These are phyloP conservation scores for Cucumis melo DNA, from an alignment of 306 rosid genomes.

Conservation along the genomic window DNA sequence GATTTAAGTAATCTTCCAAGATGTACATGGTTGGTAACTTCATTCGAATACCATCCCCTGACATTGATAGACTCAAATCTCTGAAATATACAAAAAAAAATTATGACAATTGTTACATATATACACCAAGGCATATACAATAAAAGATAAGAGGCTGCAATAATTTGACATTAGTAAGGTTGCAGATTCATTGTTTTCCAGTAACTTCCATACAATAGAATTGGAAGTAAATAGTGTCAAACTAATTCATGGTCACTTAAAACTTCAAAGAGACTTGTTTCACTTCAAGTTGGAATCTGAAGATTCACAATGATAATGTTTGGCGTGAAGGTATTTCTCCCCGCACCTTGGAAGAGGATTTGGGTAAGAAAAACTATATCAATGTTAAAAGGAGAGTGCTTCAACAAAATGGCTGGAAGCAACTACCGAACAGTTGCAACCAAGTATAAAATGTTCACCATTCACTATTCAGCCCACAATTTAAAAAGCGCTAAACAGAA, in stretches of 20 bases:
- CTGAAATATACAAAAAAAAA: slow-evolving; percentile 30
- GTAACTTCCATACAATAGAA: not conserved
- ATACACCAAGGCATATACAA: not conserved
- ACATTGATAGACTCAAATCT: slow-evolving; percentile 39
- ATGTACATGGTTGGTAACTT: slow-evolving; percentile 27
- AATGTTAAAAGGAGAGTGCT: not conserved
- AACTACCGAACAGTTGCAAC: not conserved
- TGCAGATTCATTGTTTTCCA: not conserved
- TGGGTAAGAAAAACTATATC: not conserved
- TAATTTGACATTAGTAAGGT: not conserved
- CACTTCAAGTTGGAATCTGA: not conserved
- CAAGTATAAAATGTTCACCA: not conserved
- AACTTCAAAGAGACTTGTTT: not conserved
- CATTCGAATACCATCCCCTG: slow-evolving; percentile 38
- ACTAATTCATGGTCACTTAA: not conserved
- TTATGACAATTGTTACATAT: slow-evolving; percentile 5
- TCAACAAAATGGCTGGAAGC: not conserved
- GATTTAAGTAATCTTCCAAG: slow-evolving; percentile 37
- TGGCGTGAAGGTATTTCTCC: not conserved
- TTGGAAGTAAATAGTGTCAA: not conserved
- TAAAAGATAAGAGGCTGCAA: not conserved
- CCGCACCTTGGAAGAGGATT: not conserved
- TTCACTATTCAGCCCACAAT: not conserved
- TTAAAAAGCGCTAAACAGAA: not conserved
- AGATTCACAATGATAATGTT: not conserved